Evolutionary conservation across 768 basidiomycete genomes (phyloP), one percentile per base, ranked within the genome.

Genomic region (Auricularia auricula-judae): DNA sequence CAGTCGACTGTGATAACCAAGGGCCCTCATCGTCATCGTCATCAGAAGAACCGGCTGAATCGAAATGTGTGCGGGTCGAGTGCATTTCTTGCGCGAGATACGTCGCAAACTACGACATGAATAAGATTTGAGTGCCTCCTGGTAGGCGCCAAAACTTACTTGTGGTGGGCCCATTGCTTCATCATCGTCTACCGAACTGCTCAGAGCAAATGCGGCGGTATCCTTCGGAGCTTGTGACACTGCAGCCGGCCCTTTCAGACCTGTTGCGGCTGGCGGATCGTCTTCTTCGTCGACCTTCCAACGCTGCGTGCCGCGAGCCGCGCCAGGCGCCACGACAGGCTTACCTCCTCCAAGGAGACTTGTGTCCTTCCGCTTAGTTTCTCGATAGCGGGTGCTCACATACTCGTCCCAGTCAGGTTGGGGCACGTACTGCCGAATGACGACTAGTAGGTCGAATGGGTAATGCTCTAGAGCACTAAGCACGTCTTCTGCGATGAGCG

Each of bases 401-500:
- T 93, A 99, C 43, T 88, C 83, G 64, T 93, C 87, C 97, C 97
- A 99, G 58, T 86, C 84, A 2, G 84, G 79, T 60, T 88, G 85
- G 3, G 91, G 90, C 36, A 88, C 87, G 66, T 84, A 86, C 60
- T 80, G 78, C 56, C 82, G 79, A 65, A 97, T 82, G 64, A 80
- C 76, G 1, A 80, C 77, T 33, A 85, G 81, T 29, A 97, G 79
- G 36, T 94, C 92, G 16, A 82, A 79, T 0, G 95, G 93, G 76
- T 91, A 94, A 62, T 90, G 87, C 23, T 92, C 87, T 65, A 98
- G 82, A 8, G 95, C 90, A 64, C 86, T 85, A 72, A 97, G 87
- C 21, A 97, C 86, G 70, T 98, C 96, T 74, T 98, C 97, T 0
- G 94, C 88, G 69, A 99, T 93, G 68, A 98, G 85, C 12, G 89